Percentiles rank a stretch among this genome's conserved stretches.
These are phyloP conservation scores for Isoetes engelmannii DNA, from an alignment of 83 land plant species.

Conservation along the genomic window DNA sequence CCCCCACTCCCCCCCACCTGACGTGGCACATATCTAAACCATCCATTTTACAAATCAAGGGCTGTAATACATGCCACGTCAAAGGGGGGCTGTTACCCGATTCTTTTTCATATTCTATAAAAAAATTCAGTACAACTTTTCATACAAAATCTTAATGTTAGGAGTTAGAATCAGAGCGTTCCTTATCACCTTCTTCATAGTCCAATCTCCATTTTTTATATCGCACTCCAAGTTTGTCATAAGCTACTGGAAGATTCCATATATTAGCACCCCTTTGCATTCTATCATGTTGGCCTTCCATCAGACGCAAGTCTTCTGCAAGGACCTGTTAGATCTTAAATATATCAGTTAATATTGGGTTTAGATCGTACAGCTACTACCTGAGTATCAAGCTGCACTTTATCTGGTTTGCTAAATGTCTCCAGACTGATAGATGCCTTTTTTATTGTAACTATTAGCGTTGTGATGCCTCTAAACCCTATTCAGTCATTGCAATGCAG, in stretches of 20 bases:
- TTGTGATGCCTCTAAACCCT: neutral
- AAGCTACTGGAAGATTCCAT: slow-evolving; percentile 86
- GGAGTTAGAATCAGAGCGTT: neutral
- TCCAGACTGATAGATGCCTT: slow-evolving; percentile 42
- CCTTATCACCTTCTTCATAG: slow-evolving; percentile 47
- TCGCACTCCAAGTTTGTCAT: slow-evolving; percentile 89
- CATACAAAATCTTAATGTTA: too few relatives aligned
- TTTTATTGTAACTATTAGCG: neutral
- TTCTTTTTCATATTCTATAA: too few relatives aligned
- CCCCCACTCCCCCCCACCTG: too few relatives aligned
- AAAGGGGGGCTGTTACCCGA: too few relatives aligned
- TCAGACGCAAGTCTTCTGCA: slow-evolving; percentile 84
- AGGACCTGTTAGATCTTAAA: slow-evolving; percentile 50
- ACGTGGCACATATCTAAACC: too few relatives aligned
- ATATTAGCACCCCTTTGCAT: slow-evolving; percentile 79
- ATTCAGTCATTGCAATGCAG: slow-evolving; percentile 30
- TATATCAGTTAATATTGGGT: too few relatives aligned
- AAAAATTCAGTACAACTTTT: too few relatives aligned
- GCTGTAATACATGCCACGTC: too few relatives aligned
- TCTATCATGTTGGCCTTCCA: slow-evolving; percentile 82
- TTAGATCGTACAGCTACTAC: neutral
- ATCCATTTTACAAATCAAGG: too few relatives aligned
- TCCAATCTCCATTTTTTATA: slow-evolving; percentile 82
- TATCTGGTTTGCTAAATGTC: slow-evolving; percentile 67
- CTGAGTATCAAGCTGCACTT: neutral